Evolutionary conservation across 208 protist species (phyloP), one percentile per base, ranked within the genome.

Genomic region (Trypanosoma avium): DNA sequence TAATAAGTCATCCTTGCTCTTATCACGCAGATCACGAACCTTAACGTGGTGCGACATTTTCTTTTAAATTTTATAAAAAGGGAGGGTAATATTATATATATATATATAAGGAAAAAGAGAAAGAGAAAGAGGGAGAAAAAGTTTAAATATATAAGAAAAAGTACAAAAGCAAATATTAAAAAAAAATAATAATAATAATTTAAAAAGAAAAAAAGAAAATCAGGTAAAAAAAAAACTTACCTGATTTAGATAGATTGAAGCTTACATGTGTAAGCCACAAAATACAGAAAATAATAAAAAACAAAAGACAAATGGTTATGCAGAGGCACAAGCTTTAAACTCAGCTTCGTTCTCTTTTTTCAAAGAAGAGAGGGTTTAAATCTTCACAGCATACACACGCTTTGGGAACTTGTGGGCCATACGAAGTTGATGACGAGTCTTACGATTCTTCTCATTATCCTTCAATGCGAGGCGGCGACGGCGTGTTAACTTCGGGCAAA

Each of bases 1-100:
- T 61, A 96, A 35, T 57, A 99, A 92, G 26, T 99, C 97, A 46
- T 97, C 97, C 88, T 98, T 98, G 79, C 59, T 87, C 90, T 98
- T 97, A 36, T 79, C 86, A 59, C 97, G 93, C 52, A 99, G 84
- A 42, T 94, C 88, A 75, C 89, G 90, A 63, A 92, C 79, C 77
- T 92, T 92, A 55, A 79, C 64, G 88, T 89, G 82, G 76, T 90
- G 82, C 53, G 88, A 92, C 88, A 94, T 94, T 63, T n/a, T n/a
- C n/a, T 32, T 45, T 57, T 9, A 21, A 8, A 19, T n/a, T n/a
- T n/a, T n/a, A n/a, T n/a, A n/a, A n/a, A n/a, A n/a, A n/a, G n/a
- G n/a, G n/a, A n/a, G n/a, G n/a, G n/a, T n/a, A n/a, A n/a, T n/a
- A n/a, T n/a, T n/a, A n/a, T n/a, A n/a, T n/a, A n/a, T n/a, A n/a